Base-by-base conservation (phyloP, 345 rosid species). In the Corymbia maculata region DNA sequence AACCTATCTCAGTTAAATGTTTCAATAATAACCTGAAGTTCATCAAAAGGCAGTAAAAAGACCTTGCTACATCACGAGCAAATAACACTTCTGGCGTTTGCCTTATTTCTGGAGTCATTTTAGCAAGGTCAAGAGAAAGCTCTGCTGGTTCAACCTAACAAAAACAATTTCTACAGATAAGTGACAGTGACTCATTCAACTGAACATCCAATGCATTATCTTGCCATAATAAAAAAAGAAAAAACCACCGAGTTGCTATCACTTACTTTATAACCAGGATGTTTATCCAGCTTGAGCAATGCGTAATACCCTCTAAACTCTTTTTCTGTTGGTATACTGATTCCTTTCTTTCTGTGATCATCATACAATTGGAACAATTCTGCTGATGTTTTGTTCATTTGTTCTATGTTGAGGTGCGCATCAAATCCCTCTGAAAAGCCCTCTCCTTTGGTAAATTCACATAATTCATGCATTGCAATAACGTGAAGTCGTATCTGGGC, bases 301-400 rank as follows among this genome's bases (percentile, higher is more conserved):
- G 98, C 99, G 91, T 98, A 98, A 91, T 97, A 98, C 84, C 99
- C 99, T 92, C 99, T 96, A 28, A 98, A 98, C 92, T 98, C 99
- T 89, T 92, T 95, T 90, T 98, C 98, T 64, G 98, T 92, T 57
- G 96, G 92, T 86, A 98, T 88, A 87, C 88, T 68, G 86, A 96
- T 92, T 88, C 97, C 99, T 93, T 92, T 97, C 94, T 96, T 98
- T 91, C 98, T 93, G 91, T 98, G 98, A 93, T 98, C 99, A 92
- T 97, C 99, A 92, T 98, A 98, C 97, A 98, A 90, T 91, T 98
- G 99, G 92, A 98, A 98, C 91, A 98, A 92, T 88, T 98, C 98
- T 75, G 96, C 99, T 36, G 99, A 98, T 89, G 99, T 94, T 94
- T 98, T 97, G 92, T 98, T 98, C 99, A 97, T 97, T 93, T 98